Base-by-base conservation (phyloP, 2,329 filamentous ascomycete species). In the Cladosporium sp. region DNA sequence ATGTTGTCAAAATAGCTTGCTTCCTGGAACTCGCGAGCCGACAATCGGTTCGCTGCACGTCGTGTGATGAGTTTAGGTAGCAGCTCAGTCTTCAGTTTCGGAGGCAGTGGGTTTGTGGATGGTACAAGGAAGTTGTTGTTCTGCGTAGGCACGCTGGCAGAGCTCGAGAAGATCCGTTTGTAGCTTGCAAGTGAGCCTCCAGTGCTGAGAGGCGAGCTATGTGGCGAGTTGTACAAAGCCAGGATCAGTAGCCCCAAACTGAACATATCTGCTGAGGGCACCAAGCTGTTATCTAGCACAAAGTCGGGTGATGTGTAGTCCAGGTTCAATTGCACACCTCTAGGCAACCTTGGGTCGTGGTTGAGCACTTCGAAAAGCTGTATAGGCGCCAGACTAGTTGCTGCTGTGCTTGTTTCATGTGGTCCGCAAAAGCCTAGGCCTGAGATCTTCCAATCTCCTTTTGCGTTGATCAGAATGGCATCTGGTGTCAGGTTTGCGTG, bases 371-470 rank as follows among this genome's bases (percentile, higher is more conserved):
- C 92, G 28, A 89, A 88, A 19, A 97, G 82, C 63, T 86, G 90
- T 65, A 97, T 87, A 9, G 90, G 88, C 42, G 87, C 82, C 51
- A 96, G 85, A 3, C 90, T 88, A 3, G 90, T 89, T 25, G 71
- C 66, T 8, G 69, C 65, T 28, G 85, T 87, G 19, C 89, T 89
- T 66, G 84, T 83, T 66, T 92, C 89, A 51, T 90, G 85, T 14
- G 92, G 89, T 47, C 89, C 89, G 71, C 89, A 90, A 73, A 97
- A 99, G 0, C 89, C 85, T 39, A 99, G 82, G n/a, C 93, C 94
- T 66, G 92, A 93, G 61, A 99, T 90, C 73, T 99, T 99, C 94
- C 94, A 99, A 74, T 99, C 94, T 50, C 90, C 96, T 84, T 99
- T 99, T 40, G 90, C 85, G 75, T 99, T 99, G 74, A 99, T 86